A percentile compares a stretch with the other conserved stretches of the same genome.
Conservation (phyloP, 108 stramenopile species). For the Stephanodiscus minutulus region DNA sequence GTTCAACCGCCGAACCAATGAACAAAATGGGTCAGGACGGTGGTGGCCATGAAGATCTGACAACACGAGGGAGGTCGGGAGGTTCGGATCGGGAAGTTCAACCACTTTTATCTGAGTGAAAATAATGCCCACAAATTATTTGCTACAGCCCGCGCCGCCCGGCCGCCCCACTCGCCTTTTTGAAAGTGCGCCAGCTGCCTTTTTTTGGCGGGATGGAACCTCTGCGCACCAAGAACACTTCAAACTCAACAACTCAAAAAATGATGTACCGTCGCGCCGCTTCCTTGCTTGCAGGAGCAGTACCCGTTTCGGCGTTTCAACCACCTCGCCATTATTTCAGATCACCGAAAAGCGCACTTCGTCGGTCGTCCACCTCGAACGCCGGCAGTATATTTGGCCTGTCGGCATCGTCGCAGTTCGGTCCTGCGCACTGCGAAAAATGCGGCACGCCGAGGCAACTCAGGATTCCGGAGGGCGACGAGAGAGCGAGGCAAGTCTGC, state of each 20-base stretch:
- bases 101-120: too few relatives aligned
- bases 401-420: neutral
- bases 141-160: too few relatives aligned
- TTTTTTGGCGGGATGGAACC: too few relatives aligned
- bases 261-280: constrained; percentile 13
- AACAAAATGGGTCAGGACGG: too few relatives aligned
- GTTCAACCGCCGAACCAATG: too few relatives aligned
- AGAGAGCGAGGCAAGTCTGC: constrained; percentile 44
- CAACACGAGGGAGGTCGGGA: too few relatives aligned
- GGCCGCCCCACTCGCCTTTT: too few relatives aligned
- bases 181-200: too few relatives aligned
- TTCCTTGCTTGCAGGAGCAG: constrained; percentile 14
- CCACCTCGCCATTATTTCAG: constrained; percentile 10
- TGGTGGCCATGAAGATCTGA: too few relatives aligned
- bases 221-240: too few relatives aligned
- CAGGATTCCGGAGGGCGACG: constrained; percentile 41
- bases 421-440: constrained; percentile 40
- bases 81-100: too few relatives aligned
- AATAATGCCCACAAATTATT: too few relatives aligned
- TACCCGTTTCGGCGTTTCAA: constrained; percentile 16
- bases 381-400: neutral
- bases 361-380: neutral
- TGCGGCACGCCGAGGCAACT: constrained; percentile 40
- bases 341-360: neutral
- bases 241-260: neutral